Percentiles rank a stretch among this genome's conserved stretches.
These are phyloP conservation scores for Serendipita indica DNA, from an alignment of 768 basidiomycete species.

Conservation along the genomic window DNA sequence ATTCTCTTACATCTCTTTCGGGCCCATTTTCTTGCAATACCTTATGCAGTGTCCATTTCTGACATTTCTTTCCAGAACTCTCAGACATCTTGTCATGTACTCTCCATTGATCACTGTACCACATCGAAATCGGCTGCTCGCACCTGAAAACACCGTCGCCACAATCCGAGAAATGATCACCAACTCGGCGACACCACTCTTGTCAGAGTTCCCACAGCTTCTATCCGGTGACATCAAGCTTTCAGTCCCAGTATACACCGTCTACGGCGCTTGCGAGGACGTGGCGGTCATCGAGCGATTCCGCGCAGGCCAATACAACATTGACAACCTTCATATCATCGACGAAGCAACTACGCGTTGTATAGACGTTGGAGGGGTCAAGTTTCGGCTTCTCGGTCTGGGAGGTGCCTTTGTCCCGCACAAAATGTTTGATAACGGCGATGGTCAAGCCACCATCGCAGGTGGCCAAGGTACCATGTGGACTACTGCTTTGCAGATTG, in stretches of 20 bases:
- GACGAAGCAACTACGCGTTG: slow-evolving; percentile 93
- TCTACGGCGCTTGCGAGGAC: slow-evolving; percentile 97
- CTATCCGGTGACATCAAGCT: slow-evolving; percentile 84
- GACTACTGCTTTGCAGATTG: slow-evolving; percentile 94
- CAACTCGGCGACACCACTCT: slow-evolving; percentile 43
- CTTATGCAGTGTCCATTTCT: not conserved
- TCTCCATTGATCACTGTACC: slow-evolving; percentile 81
- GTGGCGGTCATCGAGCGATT: slow-evolving; percentile 87
- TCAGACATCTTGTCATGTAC: slow-evolving; percentile 92
- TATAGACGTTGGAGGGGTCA: slow-evolving; percentile 83
- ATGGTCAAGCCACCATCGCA: slow-evolving; percentile 91
- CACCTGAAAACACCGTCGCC: slow-evolving; percentile 51
- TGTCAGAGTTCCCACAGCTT: slow-evolving; percentile 89
- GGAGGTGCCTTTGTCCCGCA: slow-evolving; percentile 91
- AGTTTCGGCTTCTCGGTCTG: slow-evolving; percentile 85
- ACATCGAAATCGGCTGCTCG: slow-evolving; percentile 64
- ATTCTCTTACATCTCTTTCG: no score
- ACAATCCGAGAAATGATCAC: slow-evolving; percentile 53
- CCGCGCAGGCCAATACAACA: slow-evolving; percentile 61
- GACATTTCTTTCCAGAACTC: slow-evolving; percentile 34
- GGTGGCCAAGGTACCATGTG: slow-evolving; percentile 98
- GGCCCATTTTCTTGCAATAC: no score
- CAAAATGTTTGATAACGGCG: slow-evolving; percentile 90
- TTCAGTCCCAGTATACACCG: slow-evolving; percentile 84
- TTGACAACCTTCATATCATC: slow-evolving; percentile 81